Conservation (phyloP, 2,329 filamentous ascomycete genomes). For the Aspergillus sp. region DNA sequence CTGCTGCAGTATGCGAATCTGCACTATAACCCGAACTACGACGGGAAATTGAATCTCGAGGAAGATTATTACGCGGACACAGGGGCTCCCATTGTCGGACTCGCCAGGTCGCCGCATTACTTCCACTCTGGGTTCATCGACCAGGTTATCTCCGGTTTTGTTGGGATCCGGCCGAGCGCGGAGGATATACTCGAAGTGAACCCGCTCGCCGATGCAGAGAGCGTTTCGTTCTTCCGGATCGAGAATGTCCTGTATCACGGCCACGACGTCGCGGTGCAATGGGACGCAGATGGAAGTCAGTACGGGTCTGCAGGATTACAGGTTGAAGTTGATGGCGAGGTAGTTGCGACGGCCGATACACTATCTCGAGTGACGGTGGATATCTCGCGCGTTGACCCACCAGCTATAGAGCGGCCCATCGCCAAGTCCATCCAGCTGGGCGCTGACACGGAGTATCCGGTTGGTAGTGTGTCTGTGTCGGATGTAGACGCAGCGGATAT, state of each 20-base stretch:
- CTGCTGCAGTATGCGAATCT: slow-evolving; percentile 42
- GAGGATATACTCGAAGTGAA: slow-evolving; percentile 44
- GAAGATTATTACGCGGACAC: slow-evolving; percentile 48
- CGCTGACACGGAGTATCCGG: slow-evolving; percentile 8
- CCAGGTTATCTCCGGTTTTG: slow-evolving; percentile 42
- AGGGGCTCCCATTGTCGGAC: slow-evolving; percentile 42
- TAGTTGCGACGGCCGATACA: slow-evolving; percentile 6
- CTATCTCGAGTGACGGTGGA: slow-evolving; percentile 13
- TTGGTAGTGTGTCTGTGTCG: slow-evolving; percentile 17
- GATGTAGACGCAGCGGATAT: slow-evolving; percentile 7
- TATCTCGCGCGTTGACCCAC: slow-evolving; percentile 2
- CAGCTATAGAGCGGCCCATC: slow-evolving; percentile 13
- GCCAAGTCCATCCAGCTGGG: slow-evolving; percentile 18
- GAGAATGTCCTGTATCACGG: slow-evolving; percentile 46
- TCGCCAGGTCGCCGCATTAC: slow-evolving; percentile 46
- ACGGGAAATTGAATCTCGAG: slow-evolving; percentile 38
- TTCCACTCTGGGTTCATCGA: slow-evolving; percentile 49
- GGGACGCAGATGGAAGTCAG: slow-evolving; percentile 30
- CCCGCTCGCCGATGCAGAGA: slow-evolving; percentile 32
- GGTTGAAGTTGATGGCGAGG: slow-evolving; percentile 18
- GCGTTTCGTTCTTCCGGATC: slow-evolving; percentile 42
- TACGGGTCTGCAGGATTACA: slow-evolving; percentile 15
- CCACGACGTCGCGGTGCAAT: slow-evolving; percentile 42
- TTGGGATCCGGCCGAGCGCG: slow-evolving; percentile 42
- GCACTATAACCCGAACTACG: slow-evolving; percentile 36